Percentiles rank a stretch among this genome's conserved stretches.
These are phyloP conservation scores for Lachancea dasiensis DNA, from an alignment of 805 yeast species.

Conservation along the genomic window DNA sequence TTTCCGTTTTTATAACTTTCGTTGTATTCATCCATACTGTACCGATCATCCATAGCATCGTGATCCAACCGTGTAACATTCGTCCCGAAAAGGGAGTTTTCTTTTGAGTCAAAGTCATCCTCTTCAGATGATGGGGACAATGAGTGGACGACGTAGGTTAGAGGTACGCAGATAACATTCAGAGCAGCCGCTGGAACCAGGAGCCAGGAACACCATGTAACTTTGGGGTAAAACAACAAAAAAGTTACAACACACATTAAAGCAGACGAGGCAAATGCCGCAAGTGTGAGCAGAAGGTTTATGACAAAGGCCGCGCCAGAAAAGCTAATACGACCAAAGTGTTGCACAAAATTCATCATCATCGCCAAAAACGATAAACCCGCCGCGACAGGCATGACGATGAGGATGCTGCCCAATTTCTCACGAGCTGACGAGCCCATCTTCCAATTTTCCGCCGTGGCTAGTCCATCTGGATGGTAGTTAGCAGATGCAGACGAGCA, in stretches of 20 bases:
- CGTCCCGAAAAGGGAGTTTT: not conserved
- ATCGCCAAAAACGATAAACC: slow-evolving; percentile 50
- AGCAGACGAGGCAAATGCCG: slow-evolving; percentile 51
- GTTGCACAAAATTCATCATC: slow-evolving; percentile 33
- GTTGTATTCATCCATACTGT: slow-evolving; percentile 2
- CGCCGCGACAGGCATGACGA: slow-evolving; percentile 62
- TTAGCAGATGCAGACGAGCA: slow-evolving; percentile 46
- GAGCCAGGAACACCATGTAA: slow-evolving; percentile 69
- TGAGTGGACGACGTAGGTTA: slow-evolving; percentile 39
- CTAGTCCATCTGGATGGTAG: slow-evolving; percentile 33
- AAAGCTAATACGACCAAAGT: slow-evolving; percentile 12
- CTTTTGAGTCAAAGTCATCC: slow-evolving; percentile 17
- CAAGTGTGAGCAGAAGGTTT: slow-evolving; percentile 39
- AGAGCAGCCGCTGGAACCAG: slow-evolving; percentile 61
- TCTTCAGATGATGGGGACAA: slow-evolving; percentile 11
- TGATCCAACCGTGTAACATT: slow-evolving; percentile 2
- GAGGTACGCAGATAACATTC: slow-evolving; percentile 45
- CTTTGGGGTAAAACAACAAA: slow-evolving; percentile 56
- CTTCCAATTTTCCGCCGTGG: slow-evolving; percentile 42
- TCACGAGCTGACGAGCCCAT: slow-evolving; percentile 42
- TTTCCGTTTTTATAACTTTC: not conserved
- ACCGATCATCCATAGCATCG: not conserved
- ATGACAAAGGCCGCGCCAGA: slow-evolving; percentile 34
- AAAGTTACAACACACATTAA: slow-evolving; percentile 50
- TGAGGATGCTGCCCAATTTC: slow-evolving; percentile 46